phyloP scores from a whole-genome alignment of 2,329 filamentous ascomycete species.

The Cadophora malorum region DNA sequence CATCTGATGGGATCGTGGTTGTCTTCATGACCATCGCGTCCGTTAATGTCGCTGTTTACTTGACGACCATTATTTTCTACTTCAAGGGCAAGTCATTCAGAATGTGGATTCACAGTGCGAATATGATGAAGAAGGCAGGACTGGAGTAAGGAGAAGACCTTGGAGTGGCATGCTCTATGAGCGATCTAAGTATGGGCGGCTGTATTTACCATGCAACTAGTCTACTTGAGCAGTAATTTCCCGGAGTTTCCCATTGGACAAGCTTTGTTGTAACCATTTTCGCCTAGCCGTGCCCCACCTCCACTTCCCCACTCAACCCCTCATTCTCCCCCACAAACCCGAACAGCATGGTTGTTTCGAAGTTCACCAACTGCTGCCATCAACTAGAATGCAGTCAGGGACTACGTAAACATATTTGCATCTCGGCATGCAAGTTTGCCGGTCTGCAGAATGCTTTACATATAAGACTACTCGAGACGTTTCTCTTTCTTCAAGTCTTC shows the following conservation, averaged over 20 bases:
- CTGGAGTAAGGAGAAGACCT: slow-evolving; percentile 17
- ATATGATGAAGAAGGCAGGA: slow-evolving; percentile 29
- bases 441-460: too few species aligned
- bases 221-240: neutral
- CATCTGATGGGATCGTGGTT: slow-evolving; percentile 27
- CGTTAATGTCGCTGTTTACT: slow-evolving; percentile 32
- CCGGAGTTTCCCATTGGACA: neutral
- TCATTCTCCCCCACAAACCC: neutral
- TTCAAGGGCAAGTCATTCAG: slow-evolving; percentile 35
- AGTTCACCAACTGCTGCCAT: neutral
- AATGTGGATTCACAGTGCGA: slow-evolving; percentile 29
- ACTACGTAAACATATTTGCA: neutral
- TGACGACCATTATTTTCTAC: slow-evolving; percentile 29
- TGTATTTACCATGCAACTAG: neutral
- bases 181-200: neutral
- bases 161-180: too few species aligned
- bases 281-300: neutral
- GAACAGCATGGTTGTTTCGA: too few species aligned
- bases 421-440: neutral
- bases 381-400: neutral
- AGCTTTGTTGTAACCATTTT: neutral
- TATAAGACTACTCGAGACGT: neutral
- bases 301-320: slow-evolving; percentile 2
- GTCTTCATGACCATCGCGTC: slow-evolving; percentile 33
- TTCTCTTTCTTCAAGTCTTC: neutral